A percentile compares a stretch with the other conserved stretches of the same genome.
phyloP scores from a whole-genome alignment of 345 rosid species.

The Eucalyptus pauciflora region DNA sequence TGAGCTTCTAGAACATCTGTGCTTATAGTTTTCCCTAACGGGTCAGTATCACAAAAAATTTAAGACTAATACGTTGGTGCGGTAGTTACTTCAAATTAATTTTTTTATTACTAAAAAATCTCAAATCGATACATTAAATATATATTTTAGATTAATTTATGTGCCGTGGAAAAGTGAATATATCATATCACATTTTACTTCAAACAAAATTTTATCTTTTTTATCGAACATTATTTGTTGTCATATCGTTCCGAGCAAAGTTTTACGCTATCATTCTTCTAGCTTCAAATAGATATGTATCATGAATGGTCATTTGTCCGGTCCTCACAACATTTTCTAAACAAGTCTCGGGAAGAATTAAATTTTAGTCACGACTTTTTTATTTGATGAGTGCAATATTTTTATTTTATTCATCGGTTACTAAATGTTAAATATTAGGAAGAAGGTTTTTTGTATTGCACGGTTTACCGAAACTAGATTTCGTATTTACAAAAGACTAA shows the following conservation, averaged over 20 bases:
- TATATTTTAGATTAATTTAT: too few species aligned
- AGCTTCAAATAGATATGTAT: fast-evolving
- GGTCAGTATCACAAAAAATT: not conserved
- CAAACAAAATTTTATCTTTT: not conserved
- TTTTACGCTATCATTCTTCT: not conserved
- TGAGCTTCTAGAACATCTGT: not conserved
- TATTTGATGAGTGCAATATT: not conserved
- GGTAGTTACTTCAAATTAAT: not conserved
- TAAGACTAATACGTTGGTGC: not conserved
- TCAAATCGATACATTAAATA: fast-evolving
- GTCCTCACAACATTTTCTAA: not conserved
- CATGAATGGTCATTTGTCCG: not conserved
- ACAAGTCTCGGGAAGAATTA: not conserved
- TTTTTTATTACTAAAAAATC: fast-evolving
- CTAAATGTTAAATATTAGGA: not conserved
- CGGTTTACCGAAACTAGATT: not conserved
- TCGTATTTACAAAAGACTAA: not conserved
- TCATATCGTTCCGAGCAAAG: fast-evolving
- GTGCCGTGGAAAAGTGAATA: fast-evolving
- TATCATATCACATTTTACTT: too few species aligned
- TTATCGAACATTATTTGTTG: fast-evolving
- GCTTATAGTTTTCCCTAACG: not conserved
- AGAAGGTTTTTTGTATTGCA: not conserved
- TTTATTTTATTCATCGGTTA: not conserved
- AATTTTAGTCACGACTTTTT: not conserved